Evolutionary conservation across 768 basidiomycete genomes (phyloP).

Genomic region (Lyophyllum semitale): DNA sequence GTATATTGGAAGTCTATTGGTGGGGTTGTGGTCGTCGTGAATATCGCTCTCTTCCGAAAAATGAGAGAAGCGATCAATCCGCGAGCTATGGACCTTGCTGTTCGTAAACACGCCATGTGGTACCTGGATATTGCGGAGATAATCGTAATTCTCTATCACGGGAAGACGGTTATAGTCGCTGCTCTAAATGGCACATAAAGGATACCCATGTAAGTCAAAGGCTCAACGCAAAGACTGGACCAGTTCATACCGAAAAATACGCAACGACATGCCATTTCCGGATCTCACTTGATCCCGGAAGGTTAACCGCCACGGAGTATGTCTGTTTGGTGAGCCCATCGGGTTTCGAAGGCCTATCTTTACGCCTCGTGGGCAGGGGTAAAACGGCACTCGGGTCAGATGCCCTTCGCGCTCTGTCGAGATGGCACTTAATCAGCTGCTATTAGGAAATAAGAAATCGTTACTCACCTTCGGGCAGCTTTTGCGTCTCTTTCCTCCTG

Average conservation of each 20-base stretch:
- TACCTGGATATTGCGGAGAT: constrained; percentile 65
- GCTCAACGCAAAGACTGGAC: neutral
- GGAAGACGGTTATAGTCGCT: constrained; percentile 72
- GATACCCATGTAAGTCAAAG: constrained; percentile 7
- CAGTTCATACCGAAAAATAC: constrained; percentile 67
- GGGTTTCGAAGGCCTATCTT: constrained; percentile 76
- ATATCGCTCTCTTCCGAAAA: constrained; percentile 48
- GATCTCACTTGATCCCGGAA: constrained; percentile 56
- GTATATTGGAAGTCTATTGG: constrained; percentile 18
- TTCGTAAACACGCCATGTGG: constrained; percentile 75
- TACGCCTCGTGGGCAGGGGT: constrained; percentile 65
- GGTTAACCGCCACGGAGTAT: constrained; percentile 74
- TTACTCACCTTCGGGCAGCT: constrained; percentile 70
- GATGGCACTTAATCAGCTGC: constrained; percentile 10
- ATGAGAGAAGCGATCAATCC: constrained; percentile 44
- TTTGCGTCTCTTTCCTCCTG: constrained; percentile 80
- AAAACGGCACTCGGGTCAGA: constrained; percentile 61
- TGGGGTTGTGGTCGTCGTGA: constrained; percentile 31
- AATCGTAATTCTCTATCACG: constrained; percentile 73
- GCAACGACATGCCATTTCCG: constrained; percentile 86
- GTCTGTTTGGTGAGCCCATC: constrained; percentile 87
- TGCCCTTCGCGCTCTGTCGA: constrained; percentile 53
- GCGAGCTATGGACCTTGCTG: constrained; percentile 52
- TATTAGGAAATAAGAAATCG: neutral
- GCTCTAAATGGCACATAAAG: constrained; percentile 39